Conservation (phyloP, 2,329 filamentous ascomycete genomes). For the Penicillium digitatum region DNA sequence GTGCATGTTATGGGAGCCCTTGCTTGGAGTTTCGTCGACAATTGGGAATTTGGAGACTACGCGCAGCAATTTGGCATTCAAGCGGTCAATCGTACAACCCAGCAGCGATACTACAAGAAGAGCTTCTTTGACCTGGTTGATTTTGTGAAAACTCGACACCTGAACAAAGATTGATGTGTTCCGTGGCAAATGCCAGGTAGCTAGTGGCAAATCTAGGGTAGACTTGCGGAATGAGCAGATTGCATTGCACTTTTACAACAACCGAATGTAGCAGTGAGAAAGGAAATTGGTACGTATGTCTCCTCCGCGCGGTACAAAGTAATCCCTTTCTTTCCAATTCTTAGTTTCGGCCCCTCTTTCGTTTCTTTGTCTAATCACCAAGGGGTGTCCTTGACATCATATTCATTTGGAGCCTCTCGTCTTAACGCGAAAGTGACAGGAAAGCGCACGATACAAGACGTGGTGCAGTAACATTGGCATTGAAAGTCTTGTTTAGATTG, state of each 20-base stretch:
- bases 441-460: conserved; percentile 42
- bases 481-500: conserved; percentile 38
- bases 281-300: not conserved
- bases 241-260: not conserved
- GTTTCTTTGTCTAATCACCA: conserved; percentile 24
- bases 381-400: conserved; percentile 35
- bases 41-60: conserved; percentile 55
- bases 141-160: conserved; percentile 39
- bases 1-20: conserved; percentile 54
- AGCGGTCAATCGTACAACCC: conserved; percentile 52
- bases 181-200: not conserved
- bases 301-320: not conserved
- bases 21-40: conserved; percentile 53
- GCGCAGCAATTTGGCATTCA: conserved; percentile 54
- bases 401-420: conserved; percentile 40
- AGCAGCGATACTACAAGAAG: conserved; percentile 53
- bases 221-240: not conserved
- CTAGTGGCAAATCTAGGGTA: not conserved
- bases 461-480: conserved; percentile 41
- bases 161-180: not conserved
- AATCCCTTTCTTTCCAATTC: not conserved
- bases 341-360: not conserved
- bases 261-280: no score
- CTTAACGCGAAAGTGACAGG: conserved; percentile 39
- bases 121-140: conserved; percentile 58